phyloP scores from a whole-genome alignment of 208 protist species.

The Trypanosoma scelopori region DNA sequence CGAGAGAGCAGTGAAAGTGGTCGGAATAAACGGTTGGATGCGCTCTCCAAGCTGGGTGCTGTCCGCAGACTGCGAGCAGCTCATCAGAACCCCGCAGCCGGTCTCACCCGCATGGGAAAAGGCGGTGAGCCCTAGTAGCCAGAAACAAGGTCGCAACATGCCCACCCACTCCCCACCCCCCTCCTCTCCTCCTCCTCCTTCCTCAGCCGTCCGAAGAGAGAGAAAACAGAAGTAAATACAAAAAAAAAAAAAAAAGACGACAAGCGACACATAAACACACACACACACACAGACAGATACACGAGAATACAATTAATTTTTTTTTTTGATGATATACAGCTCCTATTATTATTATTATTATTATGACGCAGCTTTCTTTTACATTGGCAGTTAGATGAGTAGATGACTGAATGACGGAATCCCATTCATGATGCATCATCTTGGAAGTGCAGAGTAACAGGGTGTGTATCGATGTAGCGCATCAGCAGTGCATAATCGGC shows the following conservation, averaged over 20 bases:
- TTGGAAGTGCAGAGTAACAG: slow-evolving; percentile 1
- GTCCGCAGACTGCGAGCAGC: background rate
- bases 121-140: slow-evolving; percentile 2
- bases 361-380: too few species aligned
- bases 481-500: slow-evolving; percentile 10
- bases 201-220: too few species aligned
- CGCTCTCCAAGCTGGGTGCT: slow-evolving; percentile 5
- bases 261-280: slow-evolving; percentile 6
- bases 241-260: background rate
- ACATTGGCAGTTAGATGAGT: too few species aligned
- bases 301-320: slow-evolving; percentile 1
- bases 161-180: too few species aligned
- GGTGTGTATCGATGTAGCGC: slow-evolving; percentile 24
- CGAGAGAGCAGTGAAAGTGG: slow-evolving; percentile 54
- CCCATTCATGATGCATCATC: background rate
- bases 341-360: too few species aligned
- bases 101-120: background rate
- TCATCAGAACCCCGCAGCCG: background rate
- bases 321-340: too few species aligned
- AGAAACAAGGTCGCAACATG: slow-evolving; percentile 16
- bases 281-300: background rate
- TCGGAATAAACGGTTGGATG: slow-evolving; percentile 39
- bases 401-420: slow-evolving; percentile 8
- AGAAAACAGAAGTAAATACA: slow-evolving; percentile 8
- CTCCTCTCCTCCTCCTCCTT: too few species aligned